Conservation (phyloP, 768 basidiomycete species). For the Pisolithus microcarpus region DNA sequence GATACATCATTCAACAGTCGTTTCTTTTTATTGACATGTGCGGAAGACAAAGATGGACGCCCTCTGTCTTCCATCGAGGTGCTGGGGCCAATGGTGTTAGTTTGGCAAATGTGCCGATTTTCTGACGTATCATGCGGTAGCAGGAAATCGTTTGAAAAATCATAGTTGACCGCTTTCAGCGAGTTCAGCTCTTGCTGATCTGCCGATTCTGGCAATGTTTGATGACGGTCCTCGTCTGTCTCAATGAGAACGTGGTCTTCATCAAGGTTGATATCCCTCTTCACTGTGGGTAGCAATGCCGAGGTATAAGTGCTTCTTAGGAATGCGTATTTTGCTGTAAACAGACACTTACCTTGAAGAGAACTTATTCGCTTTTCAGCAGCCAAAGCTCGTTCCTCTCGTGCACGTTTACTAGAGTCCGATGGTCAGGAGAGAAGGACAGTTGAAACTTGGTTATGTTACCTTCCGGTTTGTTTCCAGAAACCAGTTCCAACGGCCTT, state of each 20-base stretch:
- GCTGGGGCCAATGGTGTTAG: too few species aligned
- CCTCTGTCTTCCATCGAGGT: too few species aligned
- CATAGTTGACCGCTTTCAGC: too few species aligned
- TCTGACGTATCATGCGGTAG: too few species aligned
- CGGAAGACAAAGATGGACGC: too few species aligned
- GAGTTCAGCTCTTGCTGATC: constrained; percentile 37
- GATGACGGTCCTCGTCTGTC: constrained; percentile 44
- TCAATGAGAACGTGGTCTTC: constrained; percentile 38
- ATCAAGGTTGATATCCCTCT: constrained; percentile 26
- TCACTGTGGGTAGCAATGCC: too few species aligned
- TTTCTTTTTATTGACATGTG: too few species aligned
- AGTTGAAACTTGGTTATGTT: not conserved
- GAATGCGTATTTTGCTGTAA: constrained; percentile 7
- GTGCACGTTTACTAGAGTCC: constrained; percentile 49
- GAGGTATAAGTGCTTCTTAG: constrained; percentile 12
- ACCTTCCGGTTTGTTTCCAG: constrained; percentile 67
- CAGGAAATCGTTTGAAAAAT: too few species aligned
- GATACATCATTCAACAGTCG: too few species aligned
- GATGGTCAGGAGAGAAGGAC: not conserved
- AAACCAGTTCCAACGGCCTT: constrained; percentile 53
- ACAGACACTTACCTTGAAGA: constrained; percentile 32
- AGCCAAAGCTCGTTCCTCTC: too few species aligned
- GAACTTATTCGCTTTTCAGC: too few species aligned
- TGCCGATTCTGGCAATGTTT: constrained; percentile 42
- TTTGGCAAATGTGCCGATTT: too few species aligned